Conservation (phyloP, 2,329 filamentous ascomycete genomes). For the Zymoseptoria tritici region DNA sequence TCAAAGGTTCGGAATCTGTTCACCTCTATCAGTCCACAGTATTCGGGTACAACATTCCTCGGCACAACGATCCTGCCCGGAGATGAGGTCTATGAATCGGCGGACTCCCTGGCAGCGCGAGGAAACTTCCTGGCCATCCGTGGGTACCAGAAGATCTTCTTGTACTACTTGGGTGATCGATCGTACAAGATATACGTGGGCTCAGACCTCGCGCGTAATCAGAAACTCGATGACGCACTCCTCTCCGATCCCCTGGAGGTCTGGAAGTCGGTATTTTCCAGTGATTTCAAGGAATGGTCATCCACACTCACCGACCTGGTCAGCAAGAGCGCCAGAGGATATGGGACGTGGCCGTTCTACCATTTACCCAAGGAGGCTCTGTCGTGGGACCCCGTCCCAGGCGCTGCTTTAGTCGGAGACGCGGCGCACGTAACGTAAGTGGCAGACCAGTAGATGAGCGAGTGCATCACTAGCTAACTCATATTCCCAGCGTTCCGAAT, state of each 20-base stretch:
- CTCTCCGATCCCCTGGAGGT: conserved; percentile 22
- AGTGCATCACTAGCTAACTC: neutral
- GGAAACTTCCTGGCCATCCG: conserved; percentile 22
- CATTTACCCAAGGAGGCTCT: conserved; percentile 44
- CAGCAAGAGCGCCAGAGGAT: conserved; percentile 34
- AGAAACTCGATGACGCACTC: conserved; percentile 16
- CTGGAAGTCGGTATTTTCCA: conserved; percentile 32
- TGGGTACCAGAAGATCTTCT: conserved; percentile 14
- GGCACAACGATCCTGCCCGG: conserved; percentile 18
- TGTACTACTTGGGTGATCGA: conserved; percentile 17
- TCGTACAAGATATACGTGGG: conserved; percentile 15
- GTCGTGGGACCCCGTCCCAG: conserved; percentile 42
- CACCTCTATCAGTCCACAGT: conserved; percentile 29
- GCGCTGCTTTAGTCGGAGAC: conserved; percentile 52
- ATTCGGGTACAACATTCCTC: conserved; percentile 31
- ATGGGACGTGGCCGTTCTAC: conserved; percentile 41
- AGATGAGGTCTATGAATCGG: conserved; percentile 25
- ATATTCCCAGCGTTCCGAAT: conserved; percentile 31
- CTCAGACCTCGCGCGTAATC: neutral
- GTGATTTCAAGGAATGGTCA: conserved; percentile 38
- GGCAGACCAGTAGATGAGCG: neutral
- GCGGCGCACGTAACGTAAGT: conserved; percentile 51
- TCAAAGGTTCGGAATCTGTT: conserved; percentile 33
- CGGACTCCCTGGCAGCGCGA: conserved; percentile 23
- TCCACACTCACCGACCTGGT: conserved; percentile 38